Evolutionary conservation across 805 yeast species (phyloP).

Genomic region (Teunomyces tritomae): DNA sequence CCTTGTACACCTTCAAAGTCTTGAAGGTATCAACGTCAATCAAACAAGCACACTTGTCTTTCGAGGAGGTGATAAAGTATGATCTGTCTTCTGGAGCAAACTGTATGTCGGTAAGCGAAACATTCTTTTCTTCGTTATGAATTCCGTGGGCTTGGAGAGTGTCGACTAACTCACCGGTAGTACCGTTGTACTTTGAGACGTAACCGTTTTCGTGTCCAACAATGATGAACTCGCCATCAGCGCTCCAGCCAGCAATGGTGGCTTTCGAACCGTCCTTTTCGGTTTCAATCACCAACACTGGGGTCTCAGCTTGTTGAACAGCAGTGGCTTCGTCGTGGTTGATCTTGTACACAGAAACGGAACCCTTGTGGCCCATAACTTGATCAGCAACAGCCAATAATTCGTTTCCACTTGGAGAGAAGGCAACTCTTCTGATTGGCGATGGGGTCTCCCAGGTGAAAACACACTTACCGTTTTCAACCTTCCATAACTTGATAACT

Average conservation of each 20-base stretch:
- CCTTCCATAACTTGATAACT: slow-evolving; percentile 80
- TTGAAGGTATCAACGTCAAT: slow-evolving; percentile 75
- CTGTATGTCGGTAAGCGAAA: slow-evolving; percentile 78
- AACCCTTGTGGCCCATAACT: slow-evolving; percentile 86
- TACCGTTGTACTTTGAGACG: slow-evolving; percentile 74
- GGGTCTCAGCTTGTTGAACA: slow-evolving; percentile 49
- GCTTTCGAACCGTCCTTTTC: slow-evolving; percentile 58
- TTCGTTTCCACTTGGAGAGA: slow-evolving; percentile 67
- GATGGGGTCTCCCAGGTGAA: slow-evolving; percentile 72
- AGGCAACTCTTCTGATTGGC: slow-evolving; percentile 90
- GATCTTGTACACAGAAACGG: slow-evolving; percentile 65
- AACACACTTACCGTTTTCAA: slow-evolving; percentile 71
- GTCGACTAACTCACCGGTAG: slow-evolving; percentile 66
- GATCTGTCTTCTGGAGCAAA: slow-evolving; percentile 76
- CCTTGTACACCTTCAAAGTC: slow-evolving; percentile 67
- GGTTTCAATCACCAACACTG: slow-evolving; percentile 59
- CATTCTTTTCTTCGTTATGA: slow-evolving; percentile 44
- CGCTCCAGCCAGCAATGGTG: slow-evolving; percentile 85
- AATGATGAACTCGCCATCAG: slow-evolving; percentile 67
- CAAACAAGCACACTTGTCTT: slow-evolving; percentile 81
- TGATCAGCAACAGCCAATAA: slow-evolving; percentile 81
- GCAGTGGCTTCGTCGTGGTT: slow-evolving; percentile 40
- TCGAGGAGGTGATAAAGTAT: slow-evolving; percentile 88
- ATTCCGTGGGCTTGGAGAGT: slow-evolving; percentile 70
- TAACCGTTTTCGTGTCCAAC: slow-evolving; percentile 88